phyloP scores from a whole-genome alignment of 345 rosid species.

The Linum usitatissimum region DNA sequence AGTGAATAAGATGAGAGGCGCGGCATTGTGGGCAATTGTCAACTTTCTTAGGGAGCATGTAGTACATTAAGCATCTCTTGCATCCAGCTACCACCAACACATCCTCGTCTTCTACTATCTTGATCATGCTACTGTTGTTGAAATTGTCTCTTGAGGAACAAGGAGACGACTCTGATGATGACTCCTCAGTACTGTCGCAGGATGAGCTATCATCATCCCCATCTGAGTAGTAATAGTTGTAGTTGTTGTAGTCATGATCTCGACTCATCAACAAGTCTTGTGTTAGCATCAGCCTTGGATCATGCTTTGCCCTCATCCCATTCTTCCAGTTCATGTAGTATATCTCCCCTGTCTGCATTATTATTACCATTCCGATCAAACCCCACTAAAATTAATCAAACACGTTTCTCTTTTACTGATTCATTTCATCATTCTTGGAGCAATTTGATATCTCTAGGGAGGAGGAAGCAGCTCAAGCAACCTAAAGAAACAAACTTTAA shows the following conservation, averaged over 20 bases:
- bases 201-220: conserved; percentile 33
- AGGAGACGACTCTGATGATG: conserved; percentile 58
- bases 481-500: not conserved
- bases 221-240: conserved; percentile 24
- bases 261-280: conserved; percentile 23
- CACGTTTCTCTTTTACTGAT: not conserved
- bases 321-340: conserved; percentile 74
- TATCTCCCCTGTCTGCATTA: conserved; percentile 65
- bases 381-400: conserved; percentile 5
- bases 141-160: conserved; percentile 26
- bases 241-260: not conserved
- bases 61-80: conserved; percentile 86
- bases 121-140: not conserved
- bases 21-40: conserved; percentile 76
- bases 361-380: not conserved
- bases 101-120: conserved; percentile 23
- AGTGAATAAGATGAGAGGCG: conserved; percentile 63
- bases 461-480: not conserved
- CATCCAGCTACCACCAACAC: conserved; percentile 90
- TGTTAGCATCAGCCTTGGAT: conserved; percentile 30
- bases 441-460: too few species aligned
- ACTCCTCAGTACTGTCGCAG: conserved; percentile 59
- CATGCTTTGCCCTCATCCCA: conserved; percentile 59
- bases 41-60: conserved; percentile 77
- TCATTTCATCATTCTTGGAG: not conserved